Conservation (phyloP, 108 stramenopile species). For the Cyclotella sp. region DNA sequence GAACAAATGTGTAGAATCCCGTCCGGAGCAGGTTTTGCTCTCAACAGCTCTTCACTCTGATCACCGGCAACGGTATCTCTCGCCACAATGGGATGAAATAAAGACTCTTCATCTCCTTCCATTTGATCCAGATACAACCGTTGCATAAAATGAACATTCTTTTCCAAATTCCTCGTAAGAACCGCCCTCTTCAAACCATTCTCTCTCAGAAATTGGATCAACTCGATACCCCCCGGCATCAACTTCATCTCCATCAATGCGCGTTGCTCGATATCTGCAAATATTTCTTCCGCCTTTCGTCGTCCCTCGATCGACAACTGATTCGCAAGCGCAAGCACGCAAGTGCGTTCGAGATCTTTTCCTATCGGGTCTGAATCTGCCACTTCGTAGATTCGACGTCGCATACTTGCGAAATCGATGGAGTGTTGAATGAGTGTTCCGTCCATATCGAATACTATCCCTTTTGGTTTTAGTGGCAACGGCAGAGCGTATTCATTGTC, state of each 20-base stretch:
- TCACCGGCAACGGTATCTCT: constrained; percentile 30
- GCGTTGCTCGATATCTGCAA: constrained; percentile 45
- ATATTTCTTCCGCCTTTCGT: constrained; percentile 23
- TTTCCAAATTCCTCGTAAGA: constrained; percentile 46
- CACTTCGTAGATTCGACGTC: constrained; percentile 42
- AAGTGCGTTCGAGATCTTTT: constrained; percentile 18
- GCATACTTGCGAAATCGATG: constrained; percentile 52
- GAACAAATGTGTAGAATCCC: constrained; percentile 50
- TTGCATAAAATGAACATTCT: constrained; percentile 30
- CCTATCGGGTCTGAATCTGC: constrained; percentile 35
- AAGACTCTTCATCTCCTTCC: constrained; percentile 21
- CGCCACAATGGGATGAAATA: constrained; percentile 43
- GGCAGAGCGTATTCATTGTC: neutral
- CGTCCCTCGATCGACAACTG: constrained; percentile 30
- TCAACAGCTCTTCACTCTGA: constrained; percentile 23
- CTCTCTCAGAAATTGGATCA: constrained; percentile 30
- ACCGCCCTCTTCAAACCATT: constrained; percentile 31
- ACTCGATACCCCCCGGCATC: constrained; percentile 37
- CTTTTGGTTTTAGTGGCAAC: constrained; percentile 19
- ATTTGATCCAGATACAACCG: constrained; percentile 28
- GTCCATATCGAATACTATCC: constrained; percentile 58
- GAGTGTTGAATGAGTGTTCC: constrained; percentile 48
- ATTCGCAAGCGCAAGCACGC: constrained; percentile 16
- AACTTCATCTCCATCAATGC: constrained; percentile 41
- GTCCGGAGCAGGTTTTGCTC: constrained; percentile 47